A percentile compares a stretch with the other conserved stretches of the same genome.
Evolutionary conservation across 2,329 filamentous ascomycete genomes (phyloP).

Genomic region (Xylaria arbuscula): DNA sequence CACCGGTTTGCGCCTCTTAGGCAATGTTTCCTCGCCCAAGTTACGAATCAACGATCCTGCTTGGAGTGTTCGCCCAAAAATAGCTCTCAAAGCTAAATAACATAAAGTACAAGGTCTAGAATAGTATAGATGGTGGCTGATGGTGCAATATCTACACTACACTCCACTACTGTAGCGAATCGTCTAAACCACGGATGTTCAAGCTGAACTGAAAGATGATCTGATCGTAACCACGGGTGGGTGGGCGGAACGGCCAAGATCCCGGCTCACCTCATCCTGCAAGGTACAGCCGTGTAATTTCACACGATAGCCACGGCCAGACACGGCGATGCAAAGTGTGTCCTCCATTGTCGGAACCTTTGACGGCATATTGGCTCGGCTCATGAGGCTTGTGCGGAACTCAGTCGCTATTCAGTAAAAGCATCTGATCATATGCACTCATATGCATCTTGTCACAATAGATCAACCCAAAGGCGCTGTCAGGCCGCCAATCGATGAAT

Average conservation of each 20-base stretch:
- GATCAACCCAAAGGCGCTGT: conserved; percentile 1
- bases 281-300: conserved; percentile 30
- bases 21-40: neutral
- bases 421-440: conserved; percentile 14
- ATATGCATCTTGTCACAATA: conserved; percentile 24
- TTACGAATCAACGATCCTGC: conserved; percentile 20
- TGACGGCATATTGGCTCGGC: conserved; percentile 1
- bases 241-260: conserved; percentile 31
- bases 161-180: neutral
- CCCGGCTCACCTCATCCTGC: conserved; percentile 30
- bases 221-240: conserved; percentile 26
- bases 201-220: conserved; percentile 31
- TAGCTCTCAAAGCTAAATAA: neutral
- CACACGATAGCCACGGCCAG: conserved; percentile 8
- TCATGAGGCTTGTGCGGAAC: neutral
- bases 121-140: neutral
- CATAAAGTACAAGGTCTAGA: neutral
- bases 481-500: conserved; percentile 4
- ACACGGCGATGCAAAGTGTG: neutral
- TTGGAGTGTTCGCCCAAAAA: conserved; percentile 15
- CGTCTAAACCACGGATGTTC: conserved; percentile 7
- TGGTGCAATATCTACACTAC: conserved; percentile 1
- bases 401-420: conserved; percentile 10
- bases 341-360: conserved; percentile 6
- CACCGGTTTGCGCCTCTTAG: conserved; percentile 15